Conservation (phyloP, 805 yeast genomes). For the Kazachstania viticola region DNA sequence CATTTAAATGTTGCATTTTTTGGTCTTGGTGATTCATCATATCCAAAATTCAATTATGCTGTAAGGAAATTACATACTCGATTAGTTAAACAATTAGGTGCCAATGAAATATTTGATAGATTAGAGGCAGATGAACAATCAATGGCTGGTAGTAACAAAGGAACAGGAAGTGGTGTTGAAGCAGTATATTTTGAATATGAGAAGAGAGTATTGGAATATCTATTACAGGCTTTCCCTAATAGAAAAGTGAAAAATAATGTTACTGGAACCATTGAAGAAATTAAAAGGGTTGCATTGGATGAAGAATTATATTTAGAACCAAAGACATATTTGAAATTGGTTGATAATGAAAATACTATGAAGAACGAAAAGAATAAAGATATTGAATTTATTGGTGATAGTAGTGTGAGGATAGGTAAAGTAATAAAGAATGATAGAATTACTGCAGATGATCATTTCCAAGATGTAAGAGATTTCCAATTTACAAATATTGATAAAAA, state of each 20-base stretch:
- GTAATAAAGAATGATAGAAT: constrained; percentile 45
- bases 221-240: constrained; percentile 28
- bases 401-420: constrained; percentile 29
- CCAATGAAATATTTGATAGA: constrained; percentile 52
- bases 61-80: constrained; percentile 71
- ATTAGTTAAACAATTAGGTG: constrained; percentile 66
- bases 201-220: constrained; percentile 30
- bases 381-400: constrained; percentile 11
- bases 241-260: constrained; percentile 11
- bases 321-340: constrained; percentile 11
- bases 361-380: too few relatives aligned
- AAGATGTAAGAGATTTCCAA: constrained; percentile 66
- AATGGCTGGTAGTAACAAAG: constrained; percentile 43
- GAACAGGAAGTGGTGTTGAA: constrained; percentile 40
- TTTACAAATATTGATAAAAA: constrained; percentile 25
- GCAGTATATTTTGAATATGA: constrained; percentile 72
- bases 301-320: constrained; percentile 21
- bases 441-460: constrained; percentile 68
- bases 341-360: not conserved
- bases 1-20: constrained; percentile 59
- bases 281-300: constrained; percentile 14
- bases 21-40: constrained; percentile 91
- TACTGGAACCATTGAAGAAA: constrained; percentile 8
- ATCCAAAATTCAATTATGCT: constrained; percentile 84
- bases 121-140: constrained; percentile 87